Conservation (phyloP, 257 asterid species). For the Salvia hispanica region DNA sequence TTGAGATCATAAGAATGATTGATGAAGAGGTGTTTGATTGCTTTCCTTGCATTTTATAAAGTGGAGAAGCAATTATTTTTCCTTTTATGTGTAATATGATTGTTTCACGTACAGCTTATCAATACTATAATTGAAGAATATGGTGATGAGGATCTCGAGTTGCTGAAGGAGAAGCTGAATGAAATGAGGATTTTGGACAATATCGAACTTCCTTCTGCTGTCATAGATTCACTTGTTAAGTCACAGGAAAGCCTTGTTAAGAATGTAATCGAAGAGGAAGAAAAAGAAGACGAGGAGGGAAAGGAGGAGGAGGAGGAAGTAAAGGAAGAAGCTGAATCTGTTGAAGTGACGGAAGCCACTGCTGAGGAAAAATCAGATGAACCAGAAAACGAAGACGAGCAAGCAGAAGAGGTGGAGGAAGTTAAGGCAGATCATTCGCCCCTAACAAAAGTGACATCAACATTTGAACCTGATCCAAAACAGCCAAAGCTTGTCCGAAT, state of each 20-base stretch:
- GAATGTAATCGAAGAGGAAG: conserved; percentile 22
- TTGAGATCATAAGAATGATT: conserved; percentile 76
- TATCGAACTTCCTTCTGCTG: conserved; percentile 64
- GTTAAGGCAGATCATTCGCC: conserved; percentile 34
- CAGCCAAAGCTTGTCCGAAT: conserved; percentile 72
- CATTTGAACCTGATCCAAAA: conserved; percentile 43
- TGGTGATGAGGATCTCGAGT: conserved; percentile 48
- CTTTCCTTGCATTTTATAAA: not conserved
- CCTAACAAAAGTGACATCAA: conserved; percentile 34
- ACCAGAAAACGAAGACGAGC: conserved; percentile 26
- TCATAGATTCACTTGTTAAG: conserved; percentile 47
- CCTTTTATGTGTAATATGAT: not conserved
- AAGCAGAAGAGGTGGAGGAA: conserved; percentile 37
- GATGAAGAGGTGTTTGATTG: conserved; percentile 69
- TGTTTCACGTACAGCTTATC: conserved; percentile 33
- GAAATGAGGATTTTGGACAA: conserved; percentile 79
- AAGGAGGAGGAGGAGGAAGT: conserved; percentile 8
- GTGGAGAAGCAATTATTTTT: not conserved
- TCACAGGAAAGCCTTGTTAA: conserved; percentile 31
- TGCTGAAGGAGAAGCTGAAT: conserved; percentile 57
- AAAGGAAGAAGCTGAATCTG: conserved; percentile 33
- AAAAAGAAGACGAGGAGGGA: conserved; percentile 14
- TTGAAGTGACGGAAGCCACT: conserved; percentile 28
- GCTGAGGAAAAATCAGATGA: conserved; percentile 29
- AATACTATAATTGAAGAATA: conserved; percentile 60